These are phyloP conservation scores for Boletus bicolor DNA, from an alignment of 768 basidiomycete genomes.

Conservation along the genomic window DNA sequence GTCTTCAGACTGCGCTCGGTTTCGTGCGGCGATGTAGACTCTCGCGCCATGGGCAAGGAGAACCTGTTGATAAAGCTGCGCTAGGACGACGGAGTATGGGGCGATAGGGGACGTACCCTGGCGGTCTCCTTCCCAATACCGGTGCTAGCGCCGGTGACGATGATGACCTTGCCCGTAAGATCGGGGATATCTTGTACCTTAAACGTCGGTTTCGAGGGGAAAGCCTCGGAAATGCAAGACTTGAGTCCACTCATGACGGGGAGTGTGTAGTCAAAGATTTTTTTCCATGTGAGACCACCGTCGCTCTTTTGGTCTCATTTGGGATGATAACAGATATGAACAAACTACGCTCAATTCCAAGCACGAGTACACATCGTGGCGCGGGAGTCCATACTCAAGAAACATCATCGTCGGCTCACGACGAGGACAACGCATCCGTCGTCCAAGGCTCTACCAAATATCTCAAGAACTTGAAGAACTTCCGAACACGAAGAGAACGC, in stretches of 20 bases:
- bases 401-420: background rate
- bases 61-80: constrained; percentile 1
- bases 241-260: constrained; percentile 3
- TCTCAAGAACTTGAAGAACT: background rate
- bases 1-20: constrained; percentile 20
- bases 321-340: too few relatives aligned
- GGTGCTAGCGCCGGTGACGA: constrained; percentile 35
- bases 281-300: too few relatives aligned
- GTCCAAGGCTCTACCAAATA: background rate
- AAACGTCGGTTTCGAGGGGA: constrained; percentile 29
- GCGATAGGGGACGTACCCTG: constrained; percentile 9
- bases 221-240: constrained; percentile 9
- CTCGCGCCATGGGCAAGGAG: constrained; percentile 32
- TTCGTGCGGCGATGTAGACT: constrained; percentile 37
- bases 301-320: too few relatives aligned
- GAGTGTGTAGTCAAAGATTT: too few relatives aligned
- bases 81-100: background rate
- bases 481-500: too few relatives aligned
- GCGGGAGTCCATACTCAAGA: background rate
- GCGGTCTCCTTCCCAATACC: constrained; percentile 31
- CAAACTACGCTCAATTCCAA: too few relatives aligned
- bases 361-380: too few relatives aligned
- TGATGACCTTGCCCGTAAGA: constrained; percentile 32
- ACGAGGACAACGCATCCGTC: background rate
- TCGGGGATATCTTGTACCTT: constrained; percentile 32